phyloP scores from a whole-genome alignment of 768 basidiomycete species.

The Candolleomyces aberdarensis region DNA sequence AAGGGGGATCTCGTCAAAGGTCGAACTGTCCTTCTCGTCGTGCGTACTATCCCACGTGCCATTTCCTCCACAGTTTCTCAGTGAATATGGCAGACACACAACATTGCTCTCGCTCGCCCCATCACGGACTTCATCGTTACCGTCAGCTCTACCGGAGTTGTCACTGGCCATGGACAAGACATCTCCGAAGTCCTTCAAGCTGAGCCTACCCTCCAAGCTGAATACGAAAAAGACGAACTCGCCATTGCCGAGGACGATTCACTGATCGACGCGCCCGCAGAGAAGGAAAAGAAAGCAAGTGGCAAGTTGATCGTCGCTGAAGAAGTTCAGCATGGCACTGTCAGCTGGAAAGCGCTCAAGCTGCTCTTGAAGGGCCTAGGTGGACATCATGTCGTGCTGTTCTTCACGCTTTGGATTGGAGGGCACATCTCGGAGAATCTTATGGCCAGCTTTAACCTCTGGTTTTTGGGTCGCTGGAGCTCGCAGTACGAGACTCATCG shows the following conservation, averaged over 20 bases:
- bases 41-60: slow-evolving; percentile 21
- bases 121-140: slow-evolving; percentile 58
- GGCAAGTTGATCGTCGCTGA: slow-evolving; percentile 61
- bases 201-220: slow-evolving; percentile 14
- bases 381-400: slow-evolving; percentile 27
- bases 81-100: slow-evolving; percentile 42
- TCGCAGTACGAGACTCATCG: slow-evolving; percentile 38
- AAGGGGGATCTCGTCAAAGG: slow-evolving; percentile 74
- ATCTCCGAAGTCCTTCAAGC: slow-evolving; percentile 42
- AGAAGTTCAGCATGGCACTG: slow-evolving; percentile 55
- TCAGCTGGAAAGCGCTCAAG: slow-evolving; percentile 45
- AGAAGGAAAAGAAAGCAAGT: slow-evolving; percentile 18
- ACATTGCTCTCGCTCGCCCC: slow-evolving; percentile 49
- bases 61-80: background rate
- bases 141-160: slow-evolving; percentile 49
- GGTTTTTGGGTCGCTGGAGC: slow-evolving; percentile 44
- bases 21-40: slow-evolving; percentile 85
- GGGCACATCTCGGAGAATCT: slow-evolving; percentile 21
- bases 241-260: slow-evolving; percentile 21
- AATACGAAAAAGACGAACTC: background rate
- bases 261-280: slow-evolving; percentile 22
- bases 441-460: slow-evolving; percentile 27
- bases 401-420: slow-evolving; percentile 23
- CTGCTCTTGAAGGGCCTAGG: slow-evolving; percentile 32
- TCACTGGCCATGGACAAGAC: slow-evolving; percentile 44